These are phyloP conservation scores for Cryptococcus deneoformans DNA, from an alignment of 1,284 basidiomycete genomes.

Conservation along the genomic window DNA sequence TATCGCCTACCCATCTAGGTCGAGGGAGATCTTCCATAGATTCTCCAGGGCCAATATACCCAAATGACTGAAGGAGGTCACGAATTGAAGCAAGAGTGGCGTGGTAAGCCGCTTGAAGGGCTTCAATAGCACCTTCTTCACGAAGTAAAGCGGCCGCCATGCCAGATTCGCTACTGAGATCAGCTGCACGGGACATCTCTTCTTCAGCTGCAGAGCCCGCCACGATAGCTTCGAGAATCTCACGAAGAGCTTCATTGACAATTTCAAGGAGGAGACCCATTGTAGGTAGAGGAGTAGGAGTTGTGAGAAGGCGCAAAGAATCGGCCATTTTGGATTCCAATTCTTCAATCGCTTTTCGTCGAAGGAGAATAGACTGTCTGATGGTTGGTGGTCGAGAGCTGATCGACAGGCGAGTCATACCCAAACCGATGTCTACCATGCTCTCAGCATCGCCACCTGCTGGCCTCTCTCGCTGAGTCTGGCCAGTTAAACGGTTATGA, in stretches of 20 bases:
- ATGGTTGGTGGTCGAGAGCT: slow-evolving; percentile 9
- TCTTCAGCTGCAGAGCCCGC: slow-evolving; percentile 42
- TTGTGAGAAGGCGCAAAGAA: slow-evolving; percentile 16
- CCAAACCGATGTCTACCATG: slow-evolving; percentile 7
- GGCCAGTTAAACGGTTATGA: slow-evolving; percentile 67
- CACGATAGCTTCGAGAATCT: slow-evolving; percentile 38
- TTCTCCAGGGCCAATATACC: slow-evolving; percentile 44
- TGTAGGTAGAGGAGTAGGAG: slow-evolving; percentile 13
- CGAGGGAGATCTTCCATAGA: slow-evolving; percentile 29
- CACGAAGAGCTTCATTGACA: slow-evolving; percentile 34
- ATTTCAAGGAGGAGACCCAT: slow-evolving; percentile 29
- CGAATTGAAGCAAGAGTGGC: slow-evolving; percentile 28
- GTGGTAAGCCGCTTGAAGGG: slow-evolving; percentile 14
- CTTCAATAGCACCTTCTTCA: slow-evolving; percentile 34
- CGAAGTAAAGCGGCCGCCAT: slow-evolving; percentile 22
- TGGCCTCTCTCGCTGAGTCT: slow-evolving; percentile 55
- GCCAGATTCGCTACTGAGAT: slow-evolving; percentile 22
- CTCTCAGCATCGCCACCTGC: slow-evolving; percentile 7
- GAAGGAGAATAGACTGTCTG: slow-evolving; percentile 18
- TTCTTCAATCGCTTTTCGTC: slow-evolving; percentile 22
- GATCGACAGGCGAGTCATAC: slow-evolving; percentile 9
- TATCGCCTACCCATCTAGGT: slow-evolving; percentile 38
- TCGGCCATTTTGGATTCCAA: slow-evolving; percentile 21
- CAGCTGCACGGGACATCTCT: slow-evolving; percentile 32
- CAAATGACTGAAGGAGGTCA: slow-evolving; percentile 34